These are phyloP conservation scores for Phytophthora megakarya DNA, from an alignment of 352 stramenopile species.

Conservation along the genomic window DNA sequence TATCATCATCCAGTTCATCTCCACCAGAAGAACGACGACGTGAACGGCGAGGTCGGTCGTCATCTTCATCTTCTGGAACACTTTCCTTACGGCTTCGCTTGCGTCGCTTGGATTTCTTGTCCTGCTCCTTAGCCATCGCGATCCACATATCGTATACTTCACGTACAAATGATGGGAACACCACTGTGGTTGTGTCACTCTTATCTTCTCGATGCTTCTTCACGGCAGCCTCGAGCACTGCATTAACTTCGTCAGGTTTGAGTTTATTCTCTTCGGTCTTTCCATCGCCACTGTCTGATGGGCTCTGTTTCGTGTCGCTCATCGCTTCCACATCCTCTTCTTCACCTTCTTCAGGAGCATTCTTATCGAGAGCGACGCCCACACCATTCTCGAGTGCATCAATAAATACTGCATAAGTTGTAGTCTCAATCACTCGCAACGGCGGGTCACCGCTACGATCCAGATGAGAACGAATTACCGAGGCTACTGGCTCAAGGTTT, in stretches of 20 bases:
- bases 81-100: slow-evolving; percentile 35
- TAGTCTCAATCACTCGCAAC: slow-evolving; percentile 40
- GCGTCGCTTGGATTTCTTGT: slow-evolving; percentile 31
- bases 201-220: slow-evolving; percentile 32
- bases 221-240: slow-evolving; percentile 29
- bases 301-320: neutral
- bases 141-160: slow-evolving; percentile 55
- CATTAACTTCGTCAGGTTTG: slow-evolving; percentile 18
- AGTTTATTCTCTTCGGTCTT: slow-evolving; percentile 15
- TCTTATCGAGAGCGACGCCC: slow-evolving; percentile 39
- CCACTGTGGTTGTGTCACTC: slow-evolving; percentile 13
- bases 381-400: slow-evolving; percentile 45
- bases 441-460: slow-evolving; percentile 31
- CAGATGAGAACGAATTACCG: slow-evolving; percentile 37
- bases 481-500: slow-evolving; percentile 31
- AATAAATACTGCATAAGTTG: slow-evolving; percentile 46
- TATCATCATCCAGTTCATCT: slow-evolving; percentile 35
- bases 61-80: slow-evolving; percentile 18
- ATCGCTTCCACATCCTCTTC: slow-evolving; percentile 31
- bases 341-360: slow-evolving; percentile 69
- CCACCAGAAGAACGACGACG: slow-evolving; percentile 31
- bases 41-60: slow-evolving; percentile 34
- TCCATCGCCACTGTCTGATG: neutral
- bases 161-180: slow-evolving; percentile 44
- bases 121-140: slow-evolving; percentile 34